Conservation (phyloP, 257 asterid species). For the Lavandula angustifolia region DNA sequence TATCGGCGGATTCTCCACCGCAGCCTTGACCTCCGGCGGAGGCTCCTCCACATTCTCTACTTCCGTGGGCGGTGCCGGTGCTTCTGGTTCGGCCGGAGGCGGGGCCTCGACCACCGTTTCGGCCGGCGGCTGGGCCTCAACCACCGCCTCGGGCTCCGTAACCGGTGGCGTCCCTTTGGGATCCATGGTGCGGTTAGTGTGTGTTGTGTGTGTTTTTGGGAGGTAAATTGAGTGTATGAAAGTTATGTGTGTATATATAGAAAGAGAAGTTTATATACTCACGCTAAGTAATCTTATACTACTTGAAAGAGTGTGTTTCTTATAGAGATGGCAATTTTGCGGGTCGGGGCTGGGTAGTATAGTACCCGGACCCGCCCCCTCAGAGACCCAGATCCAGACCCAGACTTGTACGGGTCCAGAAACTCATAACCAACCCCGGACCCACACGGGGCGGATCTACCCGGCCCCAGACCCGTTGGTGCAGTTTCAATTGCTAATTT, state of each 20-base stretch:
- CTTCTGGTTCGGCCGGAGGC: not conserved
- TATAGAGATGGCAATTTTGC: too few species aligned
- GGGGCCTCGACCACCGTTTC: slow-evolving; percentile 31
- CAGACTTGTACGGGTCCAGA: too few species aligned
- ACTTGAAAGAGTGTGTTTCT: not conserved
- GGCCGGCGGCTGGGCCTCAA: slow-evolving; percentile 18
- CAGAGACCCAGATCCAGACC: too few species aligned
- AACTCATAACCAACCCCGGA: too few species aligned
- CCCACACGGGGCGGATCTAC: too few species aligned
- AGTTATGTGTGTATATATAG: not conserved
- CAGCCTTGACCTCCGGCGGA: slow-evolving; percentile 32
- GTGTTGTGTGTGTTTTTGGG: not conserved
- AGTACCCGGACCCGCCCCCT: too few species aligned
- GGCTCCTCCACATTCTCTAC: slow-evolving; percentile 34
- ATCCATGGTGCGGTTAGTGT: slow-evolving; percentile 27
- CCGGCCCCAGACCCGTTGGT: too few species aligned
- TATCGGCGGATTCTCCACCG: slow-evolving; percentile 1
- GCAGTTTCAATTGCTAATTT: too few species aligned
- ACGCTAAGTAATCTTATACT: slow-evolving; percentile 18
- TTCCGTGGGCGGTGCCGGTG: not conserved
- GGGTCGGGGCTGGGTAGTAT: too few species aligned
- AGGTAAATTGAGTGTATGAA: too few species aligned
- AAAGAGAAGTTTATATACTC: slow-evolving; percentile 11
- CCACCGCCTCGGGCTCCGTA: slow-evolving; percentile 31
- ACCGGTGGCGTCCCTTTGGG: slow-evolving; percentile 24